Evolutionary conservation across 257 asterid species (phyloP), one percentile per base, ranked within the genome.

Genomic region (Sherardia arvensis): DNA sequence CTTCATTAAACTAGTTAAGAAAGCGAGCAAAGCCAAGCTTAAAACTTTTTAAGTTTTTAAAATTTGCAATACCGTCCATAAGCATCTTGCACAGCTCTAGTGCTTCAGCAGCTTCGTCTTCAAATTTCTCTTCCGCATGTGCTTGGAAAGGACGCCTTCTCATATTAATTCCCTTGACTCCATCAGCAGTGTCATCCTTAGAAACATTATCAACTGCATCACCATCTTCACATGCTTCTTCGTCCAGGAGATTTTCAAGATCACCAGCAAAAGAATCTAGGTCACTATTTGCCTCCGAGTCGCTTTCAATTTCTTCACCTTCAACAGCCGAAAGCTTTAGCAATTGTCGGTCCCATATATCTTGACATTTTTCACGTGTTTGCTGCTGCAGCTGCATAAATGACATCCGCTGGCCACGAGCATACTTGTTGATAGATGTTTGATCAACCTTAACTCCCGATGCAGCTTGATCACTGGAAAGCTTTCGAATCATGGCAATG

Each of bases 321-420:
- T 90, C 99, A 68, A 78, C 87, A 59, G 86, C 76, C 69, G 84
- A 76, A 54, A 93, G 94, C 78, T 91, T 90, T 71, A 84, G 97
- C 73, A 80, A 80, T 75, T 90, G 97, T 33, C 99, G 85, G 63
- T 90, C 97, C 99, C 99, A 90, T 73, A 93, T 87, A 74, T 93
- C 99, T 75, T 93, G 99, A 76, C 99, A 93, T 76, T 93, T 93
- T 76, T 93, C 99, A 78, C 99, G 81, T 8, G 99, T 87, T 82
- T 93, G 99, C 84, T 93, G 99, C 90, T 93, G 99, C 76, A 93
- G 85, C 76, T 93, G 99, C 86, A 85, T 81, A 80, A 93, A 93
- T 66, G 99, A 93, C 99, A 93, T 93, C 11, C 99, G 84, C 69
- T 90, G 99, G 47, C 97, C 99, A 63, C 99, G 93, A 65, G 99